Conservation (phyloP, 169 alveolate species). For the Eimeria acervulina region DNA sequence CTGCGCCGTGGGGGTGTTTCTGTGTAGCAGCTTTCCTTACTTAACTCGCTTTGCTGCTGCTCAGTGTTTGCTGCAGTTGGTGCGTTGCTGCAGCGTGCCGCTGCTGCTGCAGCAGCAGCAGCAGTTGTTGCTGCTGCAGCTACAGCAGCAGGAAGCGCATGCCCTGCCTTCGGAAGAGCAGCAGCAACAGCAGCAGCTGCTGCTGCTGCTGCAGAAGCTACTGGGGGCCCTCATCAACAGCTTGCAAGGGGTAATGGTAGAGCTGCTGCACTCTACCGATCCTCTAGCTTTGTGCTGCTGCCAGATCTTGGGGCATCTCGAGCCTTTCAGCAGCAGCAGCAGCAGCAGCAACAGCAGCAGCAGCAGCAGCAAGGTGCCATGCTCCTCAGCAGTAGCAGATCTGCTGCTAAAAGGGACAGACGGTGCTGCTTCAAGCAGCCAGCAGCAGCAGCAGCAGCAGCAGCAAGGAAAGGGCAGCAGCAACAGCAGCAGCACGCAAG, state of each 20-base stretch:
- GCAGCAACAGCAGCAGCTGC: conserved; percentile 39
- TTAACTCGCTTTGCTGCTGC: conserved; percentile 28
- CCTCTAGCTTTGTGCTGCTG: conserved; percentile 40
- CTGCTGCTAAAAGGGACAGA: conserved; percentile 8
- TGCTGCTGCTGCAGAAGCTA: conserved; percentile 64
- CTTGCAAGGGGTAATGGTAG: conserved; percentile 8
- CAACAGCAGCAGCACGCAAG: conserved; percentile 30
- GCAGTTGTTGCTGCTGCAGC: conserved; percentile 7
- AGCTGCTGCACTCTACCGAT: conserved; percentile 9
- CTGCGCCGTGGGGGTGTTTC: conserved; percentile 32
- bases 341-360: conserved; percentile 52
- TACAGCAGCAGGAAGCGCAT: conserved; percentile 25
- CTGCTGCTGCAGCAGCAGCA: conserved; percentile 65
- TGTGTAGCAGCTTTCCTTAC: conserved; percentile 39
- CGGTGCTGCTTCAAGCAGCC: conserved; percentile 19
- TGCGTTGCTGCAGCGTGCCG: neutral
- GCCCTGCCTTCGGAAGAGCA: neutral
- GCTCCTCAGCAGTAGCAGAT: conserved; percentile 26
- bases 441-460: conserved; percentile 64
- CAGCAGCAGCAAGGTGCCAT: conserved; percentile 29
- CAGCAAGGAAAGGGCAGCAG: neutral
- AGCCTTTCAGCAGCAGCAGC: neutral
- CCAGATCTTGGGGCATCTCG: conserved; percentile 9
- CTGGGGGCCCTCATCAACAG: neutral
- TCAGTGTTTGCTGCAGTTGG: conserved; percentile 29